phyloP scores from a whole-genome alignment of 176 grass and related monocot genomes.

The Musa schizocarpa region DNA sequence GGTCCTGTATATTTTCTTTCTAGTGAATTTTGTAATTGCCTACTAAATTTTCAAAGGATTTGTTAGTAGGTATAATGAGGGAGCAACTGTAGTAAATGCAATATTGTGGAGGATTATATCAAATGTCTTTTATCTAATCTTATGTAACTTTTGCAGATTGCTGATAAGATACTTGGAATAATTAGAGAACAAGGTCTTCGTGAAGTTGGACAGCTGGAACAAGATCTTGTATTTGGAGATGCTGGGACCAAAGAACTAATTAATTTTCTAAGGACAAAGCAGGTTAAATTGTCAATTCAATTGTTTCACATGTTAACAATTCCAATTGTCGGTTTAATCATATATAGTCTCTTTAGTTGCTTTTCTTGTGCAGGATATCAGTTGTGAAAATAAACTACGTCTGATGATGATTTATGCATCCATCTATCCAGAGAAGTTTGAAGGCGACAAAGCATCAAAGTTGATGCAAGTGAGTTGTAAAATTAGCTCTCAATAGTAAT shows the following conservation, averaged over 20 bases:
- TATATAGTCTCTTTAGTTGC: neutral
- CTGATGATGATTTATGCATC: conserved; percentile 80
- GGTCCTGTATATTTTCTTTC: too few relatives aligned
- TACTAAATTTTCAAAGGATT: too few relatives aligned
- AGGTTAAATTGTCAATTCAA: conserved; percentile 28
- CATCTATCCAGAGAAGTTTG: conserved; percentile 81
- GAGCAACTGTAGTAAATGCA: too few relatives aligned
- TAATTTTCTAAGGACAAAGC: conserved; percentile 76
- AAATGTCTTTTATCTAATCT: neutral
- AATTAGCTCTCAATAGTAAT: neutral
- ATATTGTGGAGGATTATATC: too few relatives aligned
- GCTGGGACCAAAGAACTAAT: conserved; percentile 89
- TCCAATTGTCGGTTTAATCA: neutral
- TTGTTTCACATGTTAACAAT: too few relatives aligned
- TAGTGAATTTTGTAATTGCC: too few relatives aligned
- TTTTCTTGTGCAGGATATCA: conserved; percentile 49
- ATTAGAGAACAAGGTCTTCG: conserved; percentile 79
- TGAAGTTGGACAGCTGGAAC: conserved; percentile 84
- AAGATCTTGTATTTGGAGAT: conserved; percentile 97
- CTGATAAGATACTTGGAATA: conserved; percentile 75
- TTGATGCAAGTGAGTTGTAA: conserved; percentile 58
- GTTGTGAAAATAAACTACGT: conserved; percentile 84
- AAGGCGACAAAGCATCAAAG: conserved; percentile 75
- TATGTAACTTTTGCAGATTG: conserved; percentile 46
- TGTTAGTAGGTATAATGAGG: too few relatives aligned